Conservation (phyloP, 2,329 filamentous ascomycete species). For the Herpotrichia juniperi region DNA sequence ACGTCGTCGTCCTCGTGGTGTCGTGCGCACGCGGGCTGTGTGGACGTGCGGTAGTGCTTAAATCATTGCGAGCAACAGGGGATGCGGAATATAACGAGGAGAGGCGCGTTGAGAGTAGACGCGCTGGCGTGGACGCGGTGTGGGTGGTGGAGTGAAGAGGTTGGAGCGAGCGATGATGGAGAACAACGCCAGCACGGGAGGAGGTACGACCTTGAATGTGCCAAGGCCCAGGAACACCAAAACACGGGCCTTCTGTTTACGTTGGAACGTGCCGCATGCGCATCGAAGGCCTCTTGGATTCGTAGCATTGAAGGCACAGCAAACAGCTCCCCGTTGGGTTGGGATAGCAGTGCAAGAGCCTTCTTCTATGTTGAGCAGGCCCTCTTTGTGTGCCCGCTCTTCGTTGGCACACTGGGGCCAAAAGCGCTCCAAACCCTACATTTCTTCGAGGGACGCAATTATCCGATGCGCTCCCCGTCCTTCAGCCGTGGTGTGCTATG, state of each 20-base stretch:
- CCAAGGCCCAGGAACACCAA: conserved; percentile 31
- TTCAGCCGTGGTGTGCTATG: background rate
- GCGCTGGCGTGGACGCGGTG: conserved; percentile 27
- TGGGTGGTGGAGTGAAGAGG: conserved; percentile 32
- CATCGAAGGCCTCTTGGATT: background rate
- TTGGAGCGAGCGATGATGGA: conserved; percentile 29
- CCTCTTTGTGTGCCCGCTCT: background rate
- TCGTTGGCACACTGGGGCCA: background rate
- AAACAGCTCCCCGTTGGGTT: background rate
- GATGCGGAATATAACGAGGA: conserved; percentile 17
- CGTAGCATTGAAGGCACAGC: background rate
- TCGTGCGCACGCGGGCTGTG: background rate
- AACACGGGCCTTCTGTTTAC: conserved; percentile 33
- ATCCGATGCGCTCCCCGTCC: conserved; percentile 1
- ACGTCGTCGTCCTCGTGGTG: background rate
- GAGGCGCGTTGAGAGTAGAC: conserved; percentile 9
- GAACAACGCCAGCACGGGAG: conserved; percentile 8
- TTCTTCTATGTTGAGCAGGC: background rate
- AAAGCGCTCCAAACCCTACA: background rate
- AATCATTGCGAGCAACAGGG: conserved; percentile 21
- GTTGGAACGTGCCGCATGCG: conserved; percentile 6
- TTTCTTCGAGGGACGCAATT: conserved; percentile 7
- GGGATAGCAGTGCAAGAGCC: background rate
- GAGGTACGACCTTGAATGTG: conserved; percentile 25
- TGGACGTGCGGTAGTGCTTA: conserved; percentile 18